These are phyloP conservation scores for Microstroma glucosiphilum DNA, from an alignment of 1,284 basidiomycete species.

Conservation along the genomic window DNA sequence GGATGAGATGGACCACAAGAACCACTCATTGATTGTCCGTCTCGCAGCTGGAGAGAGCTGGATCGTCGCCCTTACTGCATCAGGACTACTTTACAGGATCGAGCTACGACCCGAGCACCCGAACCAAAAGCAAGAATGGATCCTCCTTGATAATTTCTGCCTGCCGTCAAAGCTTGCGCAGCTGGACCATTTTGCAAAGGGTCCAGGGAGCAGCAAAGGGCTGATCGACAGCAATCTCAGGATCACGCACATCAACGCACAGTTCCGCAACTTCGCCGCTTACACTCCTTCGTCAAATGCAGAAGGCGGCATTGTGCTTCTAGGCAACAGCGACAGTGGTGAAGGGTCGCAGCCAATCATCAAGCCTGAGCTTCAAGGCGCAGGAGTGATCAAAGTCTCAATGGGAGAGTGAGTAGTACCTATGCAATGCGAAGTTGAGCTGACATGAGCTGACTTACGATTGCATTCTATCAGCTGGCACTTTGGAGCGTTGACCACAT, in stretches of 20 bases:
- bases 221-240: constrained; percentile 17
- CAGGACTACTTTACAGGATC: constrained; percentile 22
- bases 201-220: constrained; percentile 10
- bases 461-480: constrained; percentile 53
- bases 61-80: constrained; percentile 25
- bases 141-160: constrained; percentile 49
- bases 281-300: constrained; percentile 64
- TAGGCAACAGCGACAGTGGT: constrained; percentile 25
- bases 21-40: constrained; percentile 12
- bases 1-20: neutral
- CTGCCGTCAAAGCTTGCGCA: constrained; percentile 6
- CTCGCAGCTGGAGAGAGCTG: constrained; percentile 34
- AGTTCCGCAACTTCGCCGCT: constrained; percentile 70
- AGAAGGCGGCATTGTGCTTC: constrained; percentile 27
- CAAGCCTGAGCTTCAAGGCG: constrained; percentile 66
- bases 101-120: constrained; percentile 9
- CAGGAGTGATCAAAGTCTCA: constrained; percentile 70
- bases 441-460: too few species aligned
- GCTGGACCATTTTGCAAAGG: constrained; percentile 7
- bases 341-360: constrained; percentile 56
- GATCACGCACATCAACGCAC: constrained; percentile 68
- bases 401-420: constrained; percentile 66
- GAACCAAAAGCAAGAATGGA: constrained; percentile 54
- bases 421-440: too few species aligned
- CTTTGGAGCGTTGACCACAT: constrained; percentile 69